Base-by-base conservation (phyloP, 2,329 filamentous ascomycete genomes). In the Colletotrichum neosansevieriae region DNA sequence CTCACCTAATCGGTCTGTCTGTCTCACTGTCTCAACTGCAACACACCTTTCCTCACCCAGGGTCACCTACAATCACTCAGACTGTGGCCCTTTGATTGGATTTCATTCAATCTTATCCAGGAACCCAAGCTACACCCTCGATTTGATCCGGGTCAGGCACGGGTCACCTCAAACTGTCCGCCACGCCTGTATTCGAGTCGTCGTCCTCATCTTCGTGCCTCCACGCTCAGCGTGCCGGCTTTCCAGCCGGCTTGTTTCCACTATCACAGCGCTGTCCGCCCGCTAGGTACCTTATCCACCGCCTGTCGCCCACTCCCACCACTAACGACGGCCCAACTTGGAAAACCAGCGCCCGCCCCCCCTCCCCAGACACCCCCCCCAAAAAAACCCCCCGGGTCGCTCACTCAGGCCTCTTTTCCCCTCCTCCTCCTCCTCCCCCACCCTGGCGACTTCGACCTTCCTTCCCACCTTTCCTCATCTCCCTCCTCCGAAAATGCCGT, bases 401-500 rank as follows among this genome's bases (percentile, higher is more conserved):
- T 36, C 59, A 49, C 9, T 17, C 21, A 34, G n/a, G 34, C 24
- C 51, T 32, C 53, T 50, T 19, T 36, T 19, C 32, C 38, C 11
- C 40, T 44, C 45, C 45, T 53, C 38, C 51, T 50, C 40, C 56
- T 58, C 58, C 56, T 40, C 36, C 54, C 42, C n/a, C 66, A 9
- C 19, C 49, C 47, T 44, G 29, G 38, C 24, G 40, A 34, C 38
- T 47, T 19, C 29, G 1, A 29, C 12, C 49, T 59, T 54, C 12
- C 49, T 59, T 54, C 64, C 47, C 56, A 58, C 40, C 56, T 38
- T 13, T 53, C 32, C 10, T 44, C 51, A 53, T 42, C 38, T 32
- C 42, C 29, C 51, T 45, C n/a, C 47, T 4, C 56, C 69, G 70
- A 24, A 67, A 32, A 73, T 75, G 71, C 71, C 74, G 60, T 70